Base-by-base conservation (phyloP, 805 yeast species). In the Nakazawaea siamensis region DNA sequence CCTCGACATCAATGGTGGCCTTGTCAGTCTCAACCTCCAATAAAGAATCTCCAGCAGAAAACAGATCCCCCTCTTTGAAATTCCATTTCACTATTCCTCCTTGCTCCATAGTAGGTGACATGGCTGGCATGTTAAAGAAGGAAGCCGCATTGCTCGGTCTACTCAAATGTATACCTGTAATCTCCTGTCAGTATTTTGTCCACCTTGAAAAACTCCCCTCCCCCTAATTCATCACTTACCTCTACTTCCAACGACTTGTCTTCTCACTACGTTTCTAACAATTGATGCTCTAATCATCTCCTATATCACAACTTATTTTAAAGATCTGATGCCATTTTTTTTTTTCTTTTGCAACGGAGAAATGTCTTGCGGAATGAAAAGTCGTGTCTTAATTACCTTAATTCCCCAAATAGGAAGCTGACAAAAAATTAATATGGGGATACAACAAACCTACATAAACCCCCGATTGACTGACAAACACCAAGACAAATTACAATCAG, bases 21-120 rank as follows among this genome's bases (percentile, higher is more conserved):
- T 83, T 83, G 52, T 83, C 94, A 11, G 94, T 83, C 51, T 83
- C 94, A n/a, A 83, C 82, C 49, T 82, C 92, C 27, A 83, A 53
- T 24, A 83, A 55, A 4, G 78, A 81, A 46, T 92, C 97, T 16
- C 98, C 98, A 6, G 94, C 71, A 21, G 64, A 51, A 58, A 81
- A 90, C 4, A 66, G 37, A 4, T 84, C 92, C 19, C 85, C 85
- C 33, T 70, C 80, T 55, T 87, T 78, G 50, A 78, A 67, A 54
- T 85, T 83, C 98, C 98, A 90, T 36, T 76, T 68, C 10, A 86
- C 84, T 44, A 90, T 72, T 5, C 95, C 96, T 27, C 98, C 98
- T 53, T 79, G 84, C 20, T 87, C 86, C 98, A 90, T 90, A 5
- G 98, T 90, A 28, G 98, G 98, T 4, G 97, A 88, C 96, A 90